Evolutionary conservation across 495 filamentous ascomycete genomes (phyloP).

Genomic region (Podospora tetraspora): DNA sequence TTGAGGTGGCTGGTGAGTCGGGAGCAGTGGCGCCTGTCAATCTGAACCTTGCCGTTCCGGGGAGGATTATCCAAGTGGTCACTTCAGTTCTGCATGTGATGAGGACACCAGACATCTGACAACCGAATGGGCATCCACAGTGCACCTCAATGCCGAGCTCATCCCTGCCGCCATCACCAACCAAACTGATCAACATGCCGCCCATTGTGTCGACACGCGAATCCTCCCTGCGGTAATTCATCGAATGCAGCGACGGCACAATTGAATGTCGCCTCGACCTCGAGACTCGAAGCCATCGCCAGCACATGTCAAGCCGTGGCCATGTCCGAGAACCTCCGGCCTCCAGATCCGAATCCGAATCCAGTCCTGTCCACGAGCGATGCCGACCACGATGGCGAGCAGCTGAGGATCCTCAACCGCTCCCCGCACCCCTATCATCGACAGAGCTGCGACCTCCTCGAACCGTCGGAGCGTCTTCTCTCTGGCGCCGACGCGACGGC

Average conservation of each 20-base stretch:
- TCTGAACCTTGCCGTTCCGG: neutral
- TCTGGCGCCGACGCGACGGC: constrained; percentile 11
- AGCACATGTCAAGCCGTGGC: constrained; percentile 12
- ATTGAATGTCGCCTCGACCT: neutral
- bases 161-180: neutral
- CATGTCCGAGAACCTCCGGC: constrained; percentile 39
- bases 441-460: constrained; percentile 46
- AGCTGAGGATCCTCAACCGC: constrained; percentile 54
- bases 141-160: neutral
- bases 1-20: constrained; percentile 6
- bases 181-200: neutral
- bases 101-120: constrained; percentile 4
- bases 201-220: neutral
- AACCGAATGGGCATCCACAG: constrained; percentile 2
- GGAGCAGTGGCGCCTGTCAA: constrained; percentile 6
- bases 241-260: neutral
- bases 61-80: too few relatives aligned
- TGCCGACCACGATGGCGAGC: constrained; percentile 19
- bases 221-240: neutral
- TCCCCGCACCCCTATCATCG: constrained; percentile 75
- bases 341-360: constrained; percentile 16
- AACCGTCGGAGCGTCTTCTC: constrained; percentile 34
- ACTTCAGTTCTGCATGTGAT: constrained; percentile 12
- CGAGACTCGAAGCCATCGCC: neutral
- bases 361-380: constrained; percentile 4